Base-by-base conservation (phyloP, 345 rosid species). In the Gossypium mustelinum region DNA sequence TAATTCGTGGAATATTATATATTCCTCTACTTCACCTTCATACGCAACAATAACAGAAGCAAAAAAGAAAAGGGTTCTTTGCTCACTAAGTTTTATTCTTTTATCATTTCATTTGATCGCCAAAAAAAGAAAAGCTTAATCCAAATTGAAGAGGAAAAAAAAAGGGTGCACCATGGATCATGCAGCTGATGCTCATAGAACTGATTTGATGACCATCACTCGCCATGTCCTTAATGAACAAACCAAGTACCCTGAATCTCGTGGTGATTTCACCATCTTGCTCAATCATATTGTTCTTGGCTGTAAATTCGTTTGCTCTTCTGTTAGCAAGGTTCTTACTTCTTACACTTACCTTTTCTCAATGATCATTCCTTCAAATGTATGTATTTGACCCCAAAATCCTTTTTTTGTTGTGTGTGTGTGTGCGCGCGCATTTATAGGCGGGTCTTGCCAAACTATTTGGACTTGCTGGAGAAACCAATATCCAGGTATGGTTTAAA, bases 121-220 rank as follows among this genome's bases (percentile, higher is more conserved):
- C 11, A 52, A 61, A 18, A 29, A 22, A 48, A 13, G 9, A 39
- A 61, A 41, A 2, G 13, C 9, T 44, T 73, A 4, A 47, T 20
- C 76, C 68, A 7, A 11, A n/a, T 16, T 51, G 16, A 17, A n/a
- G 11, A 12, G 18, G 14, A 50, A 66, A 27, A 43, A 14, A 48
- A 68, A 68, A 16, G 57, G 72, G 43, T n/a, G n/a, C 14, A 45
- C 18, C 70, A 90, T 90, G 94, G 90, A 88, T 78, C 92, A 88
- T 79, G 82, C 78, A 12, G 81, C 86, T 54, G 90, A 90, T 14
- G 90, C 90, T 0, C 62, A 80, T 76, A 80, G 87, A 52, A 88
- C 94, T 45, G 92, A 90, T 79, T 77, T 90, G 86, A 88, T 90
- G 95, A 90, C 95, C 48, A 90, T 90, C 41, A 90, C 92, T n/a